Conservation (phyloP, 371 early-diverging fungal species). For the Circinella minor region DNA sequence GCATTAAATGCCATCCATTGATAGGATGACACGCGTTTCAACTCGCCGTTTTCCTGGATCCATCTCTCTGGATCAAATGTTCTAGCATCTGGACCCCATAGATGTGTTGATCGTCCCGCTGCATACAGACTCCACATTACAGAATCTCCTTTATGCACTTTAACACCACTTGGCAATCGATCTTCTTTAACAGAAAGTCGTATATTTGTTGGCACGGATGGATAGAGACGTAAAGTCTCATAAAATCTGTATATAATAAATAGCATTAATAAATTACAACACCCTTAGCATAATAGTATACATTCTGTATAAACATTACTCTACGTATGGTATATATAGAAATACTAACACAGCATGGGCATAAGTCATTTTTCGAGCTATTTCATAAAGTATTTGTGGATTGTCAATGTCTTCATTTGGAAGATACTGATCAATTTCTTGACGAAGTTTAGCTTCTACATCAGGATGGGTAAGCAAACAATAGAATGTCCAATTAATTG, state of each 20-base stretch:
- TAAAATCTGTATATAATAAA: conserved; percentile 30
- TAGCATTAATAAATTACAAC: background rate
- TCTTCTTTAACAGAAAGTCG: conserved; percentile 72
- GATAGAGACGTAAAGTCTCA: conserved; percentile 73
- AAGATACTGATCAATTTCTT: conserved; percentile 56
- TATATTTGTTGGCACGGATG: conserved; percentile 71
- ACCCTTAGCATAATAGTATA: background rate
- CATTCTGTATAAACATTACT: too few species aligned
- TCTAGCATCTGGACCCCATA: conserved; percentile 67
- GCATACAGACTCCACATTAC: conserved; percentile 56
- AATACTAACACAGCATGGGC: conserved; percentile 63
- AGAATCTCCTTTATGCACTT: conserved; percentile 59
- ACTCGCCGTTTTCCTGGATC: conserved; percentile 35
- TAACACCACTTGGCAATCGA: conserved; percentile 70
- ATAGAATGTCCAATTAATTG: conserved; percentile 72
- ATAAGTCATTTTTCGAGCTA: conserved; percentile 55
- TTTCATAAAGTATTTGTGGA: conserved; percentile 43
- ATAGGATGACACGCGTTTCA: conserved; percentile 30
- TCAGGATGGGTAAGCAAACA: conserved; percentile 53
- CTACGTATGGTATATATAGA: background rate
- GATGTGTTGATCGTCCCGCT: conserved; percentile 48
- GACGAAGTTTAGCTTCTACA: conserved; percentile 57
- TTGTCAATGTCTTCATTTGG: conserved; percentile 36
- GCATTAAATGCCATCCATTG: conserved; percentile 56
- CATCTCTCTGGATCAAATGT: conserved; percentile 68